These are phyloP conservation scores for Nicotiana sylvestris DNA, from an alignment of 257 asterid species.

Conservation along the genomic window DNA sequence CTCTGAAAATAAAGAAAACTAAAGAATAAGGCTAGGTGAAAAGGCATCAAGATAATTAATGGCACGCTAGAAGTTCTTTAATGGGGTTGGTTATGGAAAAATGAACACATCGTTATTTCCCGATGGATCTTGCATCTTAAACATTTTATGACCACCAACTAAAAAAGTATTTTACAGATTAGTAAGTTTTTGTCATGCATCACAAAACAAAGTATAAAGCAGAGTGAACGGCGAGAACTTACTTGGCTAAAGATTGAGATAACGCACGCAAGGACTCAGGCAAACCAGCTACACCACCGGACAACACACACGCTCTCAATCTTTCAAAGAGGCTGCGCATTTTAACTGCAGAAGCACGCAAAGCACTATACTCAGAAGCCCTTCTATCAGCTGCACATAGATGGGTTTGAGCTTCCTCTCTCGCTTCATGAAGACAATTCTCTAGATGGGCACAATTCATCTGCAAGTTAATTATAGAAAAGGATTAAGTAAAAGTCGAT, in stretches of 20 bases:
- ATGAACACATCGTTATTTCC: not conserved
- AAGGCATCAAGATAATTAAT: no score
- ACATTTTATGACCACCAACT: not conserved
- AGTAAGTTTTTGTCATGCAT: conserved; percentile 12
- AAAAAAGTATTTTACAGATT: not conserved
- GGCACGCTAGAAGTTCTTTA: no score
- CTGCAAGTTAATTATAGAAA: conserved; percentile 35
- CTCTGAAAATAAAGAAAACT: no score
- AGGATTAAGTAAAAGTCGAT: not conserved
- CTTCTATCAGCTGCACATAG: conserved; percentile 90
- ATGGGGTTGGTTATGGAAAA: no score
- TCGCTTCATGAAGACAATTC: conserved; percentile 92
- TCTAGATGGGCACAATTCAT: conserved; percentile 95
- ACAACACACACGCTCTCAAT: conserved; percentile 65
- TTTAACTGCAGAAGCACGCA: conserved; percentile 91
- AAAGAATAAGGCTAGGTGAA: no score
- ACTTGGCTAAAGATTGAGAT: conserved; percentile 78
- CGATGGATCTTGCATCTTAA: not conserved
- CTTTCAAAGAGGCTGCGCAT: conserved; percentile 80
- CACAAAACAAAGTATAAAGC: not conserved
- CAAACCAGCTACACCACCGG: conserved; percentile 52
- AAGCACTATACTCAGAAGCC: conserved; percentile 77
- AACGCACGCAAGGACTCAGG: conserved; percentile 63
- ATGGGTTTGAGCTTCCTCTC: conserved; percentile 95
- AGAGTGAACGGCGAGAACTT: not conserved